Evolutionary conservation across 2,329 filamentous ascomycete genomes (phyloP).

Genomic region (Hypoxylon sp.): DNA sequence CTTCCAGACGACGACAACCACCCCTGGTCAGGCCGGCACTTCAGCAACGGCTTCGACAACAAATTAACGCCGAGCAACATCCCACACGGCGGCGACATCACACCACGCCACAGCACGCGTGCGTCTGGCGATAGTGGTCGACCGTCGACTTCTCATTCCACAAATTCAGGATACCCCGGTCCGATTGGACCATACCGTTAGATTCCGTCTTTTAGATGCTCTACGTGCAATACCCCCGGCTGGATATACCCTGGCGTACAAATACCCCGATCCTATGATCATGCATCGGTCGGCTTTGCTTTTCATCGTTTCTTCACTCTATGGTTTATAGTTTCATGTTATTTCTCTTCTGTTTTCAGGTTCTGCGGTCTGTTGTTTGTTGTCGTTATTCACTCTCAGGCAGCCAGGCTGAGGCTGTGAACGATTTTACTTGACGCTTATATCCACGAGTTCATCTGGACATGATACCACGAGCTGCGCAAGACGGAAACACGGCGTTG

Average conservation of each 20-base stretch:
- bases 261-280: conserved; percentile 63
- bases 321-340: conserved; percentile 48
- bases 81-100: conserved; percentile 83
- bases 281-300: conserved; percentile 64
- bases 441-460: conserved; percentile 53
- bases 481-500: conserved; percentile 53
- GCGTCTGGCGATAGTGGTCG: conserved; percentile 92
- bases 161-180: conserved; percentile 95
- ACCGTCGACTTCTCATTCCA: conserved; percentile 95
- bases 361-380: conserved; percentile 26
- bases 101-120: conserved; percentile 85
- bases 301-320: conserved; percentile 54
- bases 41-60: conserved; percentile 75
- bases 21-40: conserved; percentile 73
- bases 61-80: conserved; percentile 71
- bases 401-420: conserved; percentile 48
- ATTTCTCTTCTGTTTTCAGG: conserved; percentile 45
- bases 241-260: conserved; percentile 77
- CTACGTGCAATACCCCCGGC: conserved; percentile 70
- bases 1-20: conserved; percentile 86
- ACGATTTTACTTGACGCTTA: conserved; percentile 53
- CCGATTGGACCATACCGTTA: conserved; percentile 93
- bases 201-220: conserved; percentile 66
- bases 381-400: conserved; percentile 46
- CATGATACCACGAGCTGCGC: conserved; percentile 56